These are phyloP conservation scores for Talaromyces nanjingensis DNA, from an alignment of 495 filamentous ascomycete genomes.

Conservation along the genomic window DNA sequence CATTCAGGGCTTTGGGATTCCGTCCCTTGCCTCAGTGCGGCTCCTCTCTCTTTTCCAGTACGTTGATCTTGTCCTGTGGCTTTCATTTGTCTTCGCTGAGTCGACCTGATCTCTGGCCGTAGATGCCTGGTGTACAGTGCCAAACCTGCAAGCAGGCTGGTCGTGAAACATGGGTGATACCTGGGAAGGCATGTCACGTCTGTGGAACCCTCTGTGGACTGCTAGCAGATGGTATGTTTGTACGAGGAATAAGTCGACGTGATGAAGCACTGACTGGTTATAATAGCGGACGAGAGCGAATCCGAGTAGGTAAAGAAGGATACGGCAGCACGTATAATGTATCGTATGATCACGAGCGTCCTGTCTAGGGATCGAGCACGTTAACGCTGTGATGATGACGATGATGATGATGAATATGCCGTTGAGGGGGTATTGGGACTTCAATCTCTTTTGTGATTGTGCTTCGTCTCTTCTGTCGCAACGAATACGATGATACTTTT, in stretches of 20 bases:
- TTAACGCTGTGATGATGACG: background rate
- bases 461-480: background rate
- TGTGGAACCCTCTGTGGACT: slow-evolving; percentile 23
- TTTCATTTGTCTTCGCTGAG: background rate
- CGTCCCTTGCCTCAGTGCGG: too few relatives aligned
- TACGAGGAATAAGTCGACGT: too few relatives aligned
- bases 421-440: background rate
- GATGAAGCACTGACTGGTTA: background rate
- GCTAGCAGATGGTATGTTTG: background rate
- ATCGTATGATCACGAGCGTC: background rate
- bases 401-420: background rate
- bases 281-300: background rate
- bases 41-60: background rate
- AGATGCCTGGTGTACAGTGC: slow-evolving; percentile 47
- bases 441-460: background rate
- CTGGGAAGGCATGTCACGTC: slow-evolving; percentile 42
- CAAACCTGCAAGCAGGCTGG: slow-evolving; percentile 33
- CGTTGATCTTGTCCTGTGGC: background rate
- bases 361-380: background rate
- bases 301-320: background rate
- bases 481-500: background rate
- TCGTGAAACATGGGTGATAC: slow-evolving; percentile 43
- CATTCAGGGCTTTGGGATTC: background rate
- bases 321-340: background rate
- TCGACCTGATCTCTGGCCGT: background rate